These are phyloP conservation scores for Micractinium conductrix DNA, from an alignment of 139 green algal species.

Conservation along the genomic window DNA sequence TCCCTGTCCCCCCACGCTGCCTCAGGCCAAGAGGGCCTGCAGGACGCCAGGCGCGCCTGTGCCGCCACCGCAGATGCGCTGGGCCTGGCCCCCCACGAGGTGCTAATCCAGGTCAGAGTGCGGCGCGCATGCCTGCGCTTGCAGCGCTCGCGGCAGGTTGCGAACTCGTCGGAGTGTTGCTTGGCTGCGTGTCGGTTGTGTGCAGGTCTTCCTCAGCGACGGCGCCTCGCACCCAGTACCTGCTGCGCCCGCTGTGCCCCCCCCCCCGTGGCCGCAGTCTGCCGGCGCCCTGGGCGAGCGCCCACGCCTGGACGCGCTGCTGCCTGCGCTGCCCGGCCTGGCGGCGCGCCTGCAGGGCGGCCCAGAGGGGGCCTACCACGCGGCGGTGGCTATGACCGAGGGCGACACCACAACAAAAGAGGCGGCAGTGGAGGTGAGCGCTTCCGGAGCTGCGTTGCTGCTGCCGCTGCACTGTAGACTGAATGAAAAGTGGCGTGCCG, in stretches of 20 bases:
- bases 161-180: neutral
- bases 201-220: neutral
- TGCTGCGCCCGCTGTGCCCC: neutral
- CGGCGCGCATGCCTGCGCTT: neutral
- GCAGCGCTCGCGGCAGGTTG: neutral
- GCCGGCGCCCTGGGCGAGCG: neutral
- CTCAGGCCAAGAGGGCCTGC: neutral
- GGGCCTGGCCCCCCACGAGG: neutral
- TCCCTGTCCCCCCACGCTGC: no score
- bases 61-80: neutral
- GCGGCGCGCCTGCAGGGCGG: neutral
- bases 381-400: neutral
- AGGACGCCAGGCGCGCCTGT: neutral
- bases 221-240: no score
- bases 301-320: neutral
- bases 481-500: neutral
- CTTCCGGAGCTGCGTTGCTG: no score
- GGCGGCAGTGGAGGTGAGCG: neutral
- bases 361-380: neutral
- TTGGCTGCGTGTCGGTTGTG: neutral
- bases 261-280: neutral
- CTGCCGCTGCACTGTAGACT: no score
- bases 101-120: neutral
- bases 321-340: neutral
- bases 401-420: neutral